Conservation (phyloP, 73 alveolate species). For the Tetrahymena thermophila region DNA sequence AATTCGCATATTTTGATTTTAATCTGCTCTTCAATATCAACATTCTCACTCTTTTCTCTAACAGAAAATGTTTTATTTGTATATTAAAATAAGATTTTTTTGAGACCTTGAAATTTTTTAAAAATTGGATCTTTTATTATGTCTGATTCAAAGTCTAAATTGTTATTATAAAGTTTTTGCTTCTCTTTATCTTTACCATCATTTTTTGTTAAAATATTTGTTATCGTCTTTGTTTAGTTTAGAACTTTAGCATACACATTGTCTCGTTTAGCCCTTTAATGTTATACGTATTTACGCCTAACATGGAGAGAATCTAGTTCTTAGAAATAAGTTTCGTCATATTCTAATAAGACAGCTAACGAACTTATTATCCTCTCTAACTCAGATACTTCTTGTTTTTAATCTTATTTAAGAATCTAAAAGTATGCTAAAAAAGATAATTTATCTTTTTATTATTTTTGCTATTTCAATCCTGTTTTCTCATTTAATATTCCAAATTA, state of each 20-base stretch:
- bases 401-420: background rate
- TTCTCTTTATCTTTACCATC: slow-evolving; percentile 8
- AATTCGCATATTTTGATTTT: slow-evolving; percentile 27
- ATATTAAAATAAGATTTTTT: slow-evolving; percentile 1
- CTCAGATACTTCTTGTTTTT: slow-evolving; percentile 14
- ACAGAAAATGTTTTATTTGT: slow-evolving; percentile 5
- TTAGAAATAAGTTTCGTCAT: slow-evolving; percentile 20
- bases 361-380: slow-evolving; percentile 7
- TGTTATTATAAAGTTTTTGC: slow-evolving; percentile 5
- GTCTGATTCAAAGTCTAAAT: slow-evolving; percentile 10
- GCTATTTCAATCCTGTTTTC: background rate
- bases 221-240: slow-evolving; percentile 5
- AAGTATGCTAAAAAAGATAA: background rate
- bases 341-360: slow-evolving; percentile 9
- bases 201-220: slow-evolving; percentile 2
- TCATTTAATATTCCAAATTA: slow-evolving; percentile 32
- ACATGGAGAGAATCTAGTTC: slow-evolving; percentile 7
- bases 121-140: slow-evolving; percentile 4
- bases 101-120: background rate
- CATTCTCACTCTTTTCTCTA: background rate
- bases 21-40: background rate
- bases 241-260: slow-evolving; percentile 9
- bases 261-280: background rate
- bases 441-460: slow-evolving; percentile 3
- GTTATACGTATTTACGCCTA: background rate